Percentiles rank a stretch among this genome's conserved stretches.
Conservation (phyloP, 2,329 filamentous ascomycete genomes). For the Septoria petroselini region DNA sequence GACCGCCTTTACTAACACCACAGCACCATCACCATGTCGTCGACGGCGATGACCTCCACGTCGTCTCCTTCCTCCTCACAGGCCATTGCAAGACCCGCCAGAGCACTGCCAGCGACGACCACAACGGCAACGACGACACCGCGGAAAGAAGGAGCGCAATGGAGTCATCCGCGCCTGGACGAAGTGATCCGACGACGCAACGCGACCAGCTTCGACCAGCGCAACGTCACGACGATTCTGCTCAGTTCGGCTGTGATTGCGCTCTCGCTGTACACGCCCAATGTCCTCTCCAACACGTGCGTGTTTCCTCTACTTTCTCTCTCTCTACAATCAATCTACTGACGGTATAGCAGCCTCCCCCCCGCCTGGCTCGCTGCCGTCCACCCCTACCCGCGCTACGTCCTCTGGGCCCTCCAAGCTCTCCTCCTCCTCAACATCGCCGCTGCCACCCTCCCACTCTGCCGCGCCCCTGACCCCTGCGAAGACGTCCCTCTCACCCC, state of each 20-base stretch:
- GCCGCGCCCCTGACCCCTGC: slow-evolving; percentile 71
- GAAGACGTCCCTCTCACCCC: slow-evolving; percentile 87
- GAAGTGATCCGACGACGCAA: slow-evolving; percentile 82
- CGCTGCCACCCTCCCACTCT: slow-evolving; percentile 67
- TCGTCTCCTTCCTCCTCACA: slow-evolving; percentile 17
- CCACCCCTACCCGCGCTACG: slow-evolving; percentile 38
- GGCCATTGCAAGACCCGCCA: neutral
- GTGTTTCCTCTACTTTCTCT: slow-evolving; percentile 4
- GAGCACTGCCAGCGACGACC: slow-evolving; percentile 4
- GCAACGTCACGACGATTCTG: slow-evolving; percentile 67
- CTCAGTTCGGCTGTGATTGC: slow-evolving; percentile 63
- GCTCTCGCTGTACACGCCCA: slow-evolving; percentile 47
- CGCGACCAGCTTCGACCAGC: slow-evolving; percentile 72
- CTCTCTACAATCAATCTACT: neutral
- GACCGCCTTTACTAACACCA: slow-evolving; percentile 3
- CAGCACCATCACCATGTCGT: slow-evolving; percentile 27
- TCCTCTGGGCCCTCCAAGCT: slow-evolving; percentile 52
- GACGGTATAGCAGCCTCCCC: slow-evolving; percentile 19
- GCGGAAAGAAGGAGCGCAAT: slow-evolving; percentile 54
- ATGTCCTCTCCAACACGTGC: slow-evolving; percentile 36
- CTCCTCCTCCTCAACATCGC: slow-evolving; percentile 62
- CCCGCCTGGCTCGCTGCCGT: slow-evolving; percentile 18
- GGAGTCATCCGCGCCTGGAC: slow-evolving; percentile 83
- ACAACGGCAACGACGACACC: slow-evolving; percentile 8
- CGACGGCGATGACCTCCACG: slow-evolving; percentile 24